Conservation (phyloP, 768 basidiomycete genomes). For the Suillus fuscotomentosus region DNA sequence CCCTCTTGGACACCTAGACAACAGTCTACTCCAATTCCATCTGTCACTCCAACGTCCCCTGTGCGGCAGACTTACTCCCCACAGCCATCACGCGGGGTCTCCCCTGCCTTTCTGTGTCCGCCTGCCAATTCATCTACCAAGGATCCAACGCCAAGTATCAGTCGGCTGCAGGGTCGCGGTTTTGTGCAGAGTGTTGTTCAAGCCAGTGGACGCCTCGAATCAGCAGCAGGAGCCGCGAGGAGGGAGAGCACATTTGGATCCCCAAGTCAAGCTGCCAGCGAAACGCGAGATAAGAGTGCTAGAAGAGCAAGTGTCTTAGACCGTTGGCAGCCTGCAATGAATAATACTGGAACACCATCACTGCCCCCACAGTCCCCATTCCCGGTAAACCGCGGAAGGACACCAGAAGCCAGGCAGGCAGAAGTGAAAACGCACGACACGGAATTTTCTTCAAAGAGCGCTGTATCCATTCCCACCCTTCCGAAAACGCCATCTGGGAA, state of each 20-base stretch:
- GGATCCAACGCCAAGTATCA: conserved; percentile 80
- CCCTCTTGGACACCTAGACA: conserved; percentile 25
- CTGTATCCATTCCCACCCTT: conserved; percentile 39
- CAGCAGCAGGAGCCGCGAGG: conserved; percentile 24
- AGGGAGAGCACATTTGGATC: conserved; percentile 20
- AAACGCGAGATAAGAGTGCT: conserved; percentile 37
- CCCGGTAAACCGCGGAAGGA: conserved; percentile 39
- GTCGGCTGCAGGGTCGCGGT: conserved; percentile 78
- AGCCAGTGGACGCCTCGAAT: conserved; percentile 55
- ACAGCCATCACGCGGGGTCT: conserved; percentile 41
- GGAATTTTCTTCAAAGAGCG: conserved; percentile 36
- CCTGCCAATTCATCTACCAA: conserved; percentile 46
- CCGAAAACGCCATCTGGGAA: conserved; percentile 29
- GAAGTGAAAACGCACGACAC: conserved; percentile 32
- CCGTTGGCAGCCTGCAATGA: conserved; percentile 57
- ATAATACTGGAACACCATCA: conserved; percentile 34
- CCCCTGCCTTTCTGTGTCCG: conserved; percentile 58
- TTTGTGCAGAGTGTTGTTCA: conserved; percentile 85
- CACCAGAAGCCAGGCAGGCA: conserved; percentile 28
- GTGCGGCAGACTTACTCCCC: conserved; percentile 40
- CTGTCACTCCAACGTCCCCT: conserved; percentile 38
- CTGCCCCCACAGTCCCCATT: conserved; percentile 33
- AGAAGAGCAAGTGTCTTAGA: conserved; percentile 58
- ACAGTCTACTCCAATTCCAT: conserved; percentile 32
- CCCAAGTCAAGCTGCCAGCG: conserved; percentile 30